phyloP scores from a whole-genome alignment of 2,329 filamentous ascomycete genomes.

The Trichoderma koningiopsis region DNA sequence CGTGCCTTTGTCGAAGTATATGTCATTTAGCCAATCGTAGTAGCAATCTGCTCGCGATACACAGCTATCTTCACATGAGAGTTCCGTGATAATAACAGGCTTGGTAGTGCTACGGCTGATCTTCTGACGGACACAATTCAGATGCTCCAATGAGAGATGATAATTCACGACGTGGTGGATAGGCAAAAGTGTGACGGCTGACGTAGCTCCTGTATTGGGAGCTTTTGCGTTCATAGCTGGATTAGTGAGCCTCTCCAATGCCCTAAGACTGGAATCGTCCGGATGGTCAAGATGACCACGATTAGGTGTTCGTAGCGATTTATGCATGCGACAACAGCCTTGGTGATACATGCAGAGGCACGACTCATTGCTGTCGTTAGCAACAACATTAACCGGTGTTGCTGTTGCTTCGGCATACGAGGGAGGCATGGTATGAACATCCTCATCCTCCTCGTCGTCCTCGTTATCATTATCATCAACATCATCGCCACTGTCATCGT shows the following conservation, averaged over 20 bases:
- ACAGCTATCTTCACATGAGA: too few species aligned
- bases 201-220: neutral
- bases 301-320: neutral
- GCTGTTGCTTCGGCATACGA: neutral
- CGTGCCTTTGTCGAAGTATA: neutral
- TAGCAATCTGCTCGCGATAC: neutral
- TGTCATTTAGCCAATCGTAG: constrained; percentile 15
- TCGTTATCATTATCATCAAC: too few species aligned
- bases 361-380: neutral
- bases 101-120: neutral
- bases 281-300: neutral
- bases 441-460: too few species aligned
- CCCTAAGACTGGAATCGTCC: neutral
- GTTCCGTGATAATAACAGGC: too few species aligned
- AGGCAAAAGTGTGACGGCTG: constrained; percentile 2
- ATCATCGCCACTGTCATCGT: too few species aligned
- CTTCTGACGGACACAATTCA: neutral
- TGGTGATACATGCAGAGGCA: neutral
- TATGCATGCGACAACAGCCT: constrained; percentile 21
- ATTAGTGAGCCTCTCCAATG: neutral
- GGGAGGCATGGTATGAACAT: neutral
- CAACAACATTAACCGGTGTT: neutral
- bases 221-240: too few species aligned
- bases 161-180: neutral
- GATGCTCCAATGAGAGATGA: neutral